Evolutionary conservation across 805 yeast genomes (phyloP).

Genomic region (Candida corydali): DNA sequence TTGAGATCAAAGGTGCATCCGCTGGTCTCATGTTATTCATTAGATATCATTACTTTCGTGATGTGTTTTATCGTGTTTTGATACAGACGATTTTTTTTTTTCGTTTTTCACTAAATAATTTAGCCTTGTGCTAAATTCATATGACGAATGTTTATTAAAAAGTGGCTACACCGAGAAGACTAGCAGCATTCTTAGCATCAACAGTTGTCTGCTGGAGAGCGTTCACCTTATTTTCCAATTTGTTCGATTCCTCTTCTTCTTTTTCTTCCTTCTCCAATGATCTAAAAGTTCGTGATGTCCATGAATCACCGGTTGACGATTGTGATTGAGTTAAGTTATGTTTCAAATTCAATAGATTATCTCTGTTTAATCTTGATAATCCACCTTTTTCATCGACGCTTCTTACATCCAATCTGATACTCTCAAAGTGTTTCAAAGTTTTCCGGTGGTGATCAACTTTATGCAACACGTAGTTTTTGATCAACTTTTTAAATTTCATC

Average conservation of each 20-base stretch:
- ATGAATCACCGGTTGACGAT: constrained; percentile 38
- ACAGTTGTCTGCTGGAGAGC: constrained; percentile 22
- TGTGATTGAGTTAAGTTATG: constrained; percentile 42
- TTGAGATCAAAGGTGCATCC: constrained; percentile 3
- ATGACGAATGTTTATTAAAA: constrained; percentile 38
- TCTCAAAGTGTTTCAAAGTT: constrained; percentile 68
- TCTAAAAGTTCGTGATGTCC: constrained; percentile 40
- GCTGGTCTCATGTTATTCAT: not conserved
- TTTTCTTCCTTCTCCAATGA: constrained; percentile 28
- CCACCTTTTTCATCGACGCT: constrained; percentile 77
- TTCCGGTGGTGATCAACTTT: constrained; percentile 85
- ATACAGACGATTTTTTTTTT: not conserved
- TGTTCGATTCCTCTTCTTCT: constrained; percentile 14
- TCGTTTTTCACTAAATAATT: not conserved
- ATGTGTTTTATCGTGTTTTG: too few relatives aligned
- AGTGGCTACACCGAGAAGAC: constrained; percentile 70
- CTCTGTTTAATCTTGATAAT: constrained; percentile 77
- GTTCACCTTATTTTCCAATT: constrained; percentile 13
- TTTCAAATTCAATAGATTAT: constrained; percentile 45
- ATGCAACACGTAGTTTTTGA: constrained; percentile 60
- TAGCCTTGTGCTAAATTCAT: too few relatives aligned
- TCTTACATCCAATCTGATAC: constrained; percentile 66
- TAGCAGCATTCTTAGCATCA: constrained; percentile 83
- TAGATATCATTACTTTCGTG: not conserved
- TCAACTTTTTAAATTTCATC: constrained; percentile 44